Percentiles rank a stretch among this genome's conserved stretches.
Evolutionary conservation across 495 filamentous ascomycete species (phyloP).

Genomic region (Chaetomidium leptoderma): DNA sequence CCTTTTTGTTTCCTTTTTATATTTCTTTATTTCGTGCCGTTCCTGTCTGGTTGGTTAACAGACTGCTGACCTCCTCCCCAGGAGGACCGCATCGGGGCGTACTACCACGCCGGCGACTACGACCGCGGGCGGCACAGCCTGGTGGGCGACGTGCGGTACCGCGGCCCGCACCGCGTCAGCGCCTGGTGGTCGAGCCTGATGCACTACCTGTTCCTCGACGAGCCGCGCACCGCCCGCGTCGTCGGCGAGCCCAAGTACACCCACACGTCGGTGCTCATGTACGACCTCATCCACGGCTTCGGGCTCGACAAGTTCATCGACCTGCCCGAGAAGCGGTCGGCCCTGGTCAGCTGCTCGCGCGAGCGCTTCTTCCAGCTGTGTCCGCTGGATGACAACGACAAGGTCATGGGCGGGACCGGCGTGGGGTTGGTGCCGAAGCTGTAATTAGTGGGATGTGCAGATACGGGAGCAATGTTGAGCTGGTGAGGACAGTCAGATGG

Average conservation of each 20-base stretch:
- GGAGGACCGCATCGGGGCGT: slow-evolving; percentile 64
- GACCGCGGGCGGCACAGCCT: slow-evolving; percentile 67
- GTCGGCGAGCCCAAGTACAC: slow-evolving; percentile 65
- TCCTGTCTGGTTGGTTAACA: too few species aligned
- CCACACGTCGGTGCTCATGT: slow-evolving; percentile 56
- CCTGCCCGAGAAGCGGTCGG: slow-evolving; percentile 61
- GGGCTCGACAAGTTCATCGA: slow-evolving; percentile 63
- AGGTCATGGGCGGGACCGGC: slow-evolving; percentile 43
- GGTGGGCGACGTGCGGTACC: slow-evolving; percentile 58
- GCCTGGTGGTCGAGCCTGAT: slow-evolving; percentile 67
- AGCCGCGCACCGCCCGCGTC: slow-evolving; percentile 57
- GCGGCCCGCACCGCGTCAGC: slow-evolving; percentile 61
- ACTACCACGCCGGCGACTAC: slow-evolving; percentile 59
- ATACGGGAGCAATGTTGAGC: background rate
- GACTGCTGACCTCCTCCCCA: too few species aligned
- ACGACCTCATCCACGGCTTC: slow-evolving; percentile 63
- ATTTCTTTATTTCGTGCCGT: too few species aligned
- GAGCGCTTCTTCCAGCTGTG: slow-evolving; percentile 67
- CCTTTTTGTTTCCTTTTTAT: background rate
- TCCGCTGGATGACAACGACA: slow-evolving; percentile 51
- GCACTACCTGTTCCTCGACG: slow-evolving; percentile 67
- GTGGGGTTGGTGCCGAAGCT: slow-evolving; percentile 47
- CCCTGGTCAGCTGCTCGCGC: slow-evolving; percentile 54
- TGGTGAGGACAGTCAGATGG: too few species aligned
- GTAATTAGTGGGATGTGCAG: slow-evolving; percentile 14